Base-by-base conservation (phyloP, 345 rosid genomes). In the Raphanus sativus region DNA sequence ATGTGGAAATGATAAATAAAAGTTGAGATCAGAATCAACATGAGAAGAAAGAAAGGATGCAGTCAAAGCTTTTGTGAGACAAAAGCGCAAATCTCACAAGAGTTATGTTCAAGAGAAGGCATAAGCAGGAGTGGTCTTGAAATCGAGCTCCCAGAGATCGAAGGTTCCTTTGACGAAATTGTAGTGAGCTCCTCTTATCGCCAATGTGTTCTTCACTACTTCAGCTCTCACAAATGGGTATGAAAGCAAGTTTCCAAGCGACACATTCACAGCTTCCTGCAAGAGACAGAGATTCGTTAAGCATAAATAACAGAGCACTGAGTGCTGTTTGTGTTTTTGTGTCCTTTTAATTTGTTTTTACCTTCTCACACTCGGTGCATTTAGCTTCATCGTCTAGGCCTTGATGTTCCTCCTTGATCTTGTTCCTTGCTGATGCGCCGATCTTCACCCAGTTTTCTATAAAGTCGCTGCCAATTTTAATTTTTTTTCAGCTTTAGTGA, bases 391-490 rank as follows among this genome's bases (percentile, higher is more conserved):
- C 70, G 60, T 83, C 75, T n/a, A 75, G 6, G 8, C 70, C 75
- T 2, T 85, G 75, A n/a, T 83, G 68, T 28, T 81, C 88, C 13
- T 90, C 77, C 13, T 76, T 65, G 65, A 91, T 84, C 87, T 90
- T 91, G 64, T 75, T 33, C 85, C 85, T 94, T 28, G 98, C 98
- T 12, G 88, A 81, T 60, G 88, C 33, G 8, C 91, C 79, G 25
- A 90, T 78, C 76, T 88, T 89, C 63, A 91, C 97, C 98, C 98
- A 94, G 3, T 91, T 94, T 66, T 94, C 97, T 2, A 94, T 94
- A 84, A 94, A 94, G 70, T 94, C 97, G 68, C 98, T 94, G 90
- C 73, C 78, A 79, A 11, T 40, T 67, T 34, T 5, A 17, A 2
- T 36, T 1, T 17, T 10, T 68, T 52, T 24, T 45, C 52, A 74